Percentiles rank a stretch among this genome's conserved stretches.
Conservation (phyloP, 202 grass and related monocot species). For the Panicum virgatum region DNA sequence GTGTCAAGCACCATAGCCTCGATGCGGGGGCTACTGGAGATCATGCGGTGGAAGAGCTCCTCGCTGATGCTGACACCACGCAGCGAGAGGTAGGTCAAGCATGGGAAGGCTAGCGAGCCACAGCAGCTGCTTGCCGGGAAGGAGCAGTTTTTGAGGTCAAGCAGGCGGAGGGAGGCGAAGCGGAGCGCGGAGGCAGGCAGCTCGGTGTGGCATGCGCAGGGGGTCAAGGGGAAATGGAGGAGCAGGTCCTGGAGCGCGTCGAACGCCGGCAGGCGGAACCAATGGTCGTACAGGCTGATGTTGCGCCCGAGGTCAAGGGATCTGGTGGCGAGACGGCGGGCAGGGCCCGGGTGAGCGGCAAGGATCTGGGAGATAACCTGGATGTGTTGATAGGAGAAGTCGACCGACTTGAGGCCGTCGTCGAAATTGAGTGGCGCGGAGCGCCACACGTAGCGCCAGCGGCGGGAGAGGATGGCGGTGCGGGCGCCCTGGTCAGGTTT, state of each 20-base stretch:
- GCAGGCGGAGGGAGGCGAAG: no score
- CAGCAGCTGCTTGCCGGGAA: no score
- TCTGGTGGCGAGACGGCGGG: background rate
- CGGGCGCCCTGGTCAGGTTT: background rate
- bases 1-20: background rate
- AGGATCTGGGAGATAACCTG: background rate
- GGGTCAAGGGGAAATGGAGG: no score
- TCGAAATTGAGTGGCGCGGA: background rate
- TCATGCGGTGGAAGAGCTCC: background rate
- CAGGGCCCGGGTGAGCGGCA: background rate
- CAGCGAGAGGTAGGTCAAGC: background rate
- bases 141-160: no score
- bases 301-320: no score
- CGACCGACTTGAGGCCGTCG: background rate
- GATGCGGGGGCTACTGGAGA: background rate
- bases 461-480: background rate
- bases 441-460: background rate
- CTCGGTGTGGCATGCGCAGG: no score
- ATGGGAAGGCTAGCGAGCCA: background rate
- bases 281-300: no score
- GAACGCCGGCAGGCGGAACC: no score
- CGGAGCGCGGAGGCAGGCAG: no score
- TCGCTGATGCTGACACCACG: background rate
- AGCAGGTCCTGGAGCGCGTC: no score
- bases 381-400: background rate